These are phyloP conservation scores for Rubus parviflorus DNA, from an alignment of 306 rosid species.

Conservation along the genomic window DNA sequence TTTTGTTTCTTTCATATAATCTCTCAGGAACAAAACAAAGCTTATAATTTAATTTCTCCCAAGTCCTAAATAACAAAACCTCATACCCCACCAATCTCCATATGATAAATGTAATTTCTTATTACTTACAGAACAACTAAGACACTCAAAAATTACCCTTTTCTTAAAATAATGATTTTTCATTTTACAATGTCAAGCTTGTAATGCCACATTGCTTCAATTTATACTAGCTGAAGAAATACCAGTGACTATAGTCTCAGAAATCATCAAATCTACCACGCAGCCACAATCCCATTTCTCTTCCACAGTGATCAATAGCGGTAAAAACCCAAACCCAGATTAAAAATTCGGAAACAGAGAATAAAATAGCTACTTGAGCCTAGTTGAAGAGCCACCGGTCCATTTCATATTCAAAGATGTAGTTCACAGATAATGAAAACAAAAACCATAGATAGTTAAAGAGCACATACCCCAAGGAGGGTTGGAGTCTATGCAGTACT, in stretches of 20 bases:
- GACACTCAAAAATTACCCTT: background rate
- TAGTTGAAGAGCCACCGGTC: constrained; percentile 12
- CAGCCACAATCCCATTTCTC: background rate
- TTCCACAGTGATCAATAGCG: background rate
- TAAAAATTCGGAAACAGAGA: constrained; percentile 7
- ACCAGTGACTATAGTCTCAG: constrained; percentile 8
- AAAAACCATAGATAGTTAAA: background rate
- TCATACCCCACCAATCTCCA: constrained; percentile 30
- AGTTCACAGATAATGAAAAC: background rate
- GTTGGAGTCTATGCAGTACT: constrained; percentile 96
- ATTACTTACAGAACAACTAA: constrained; percentile 11
- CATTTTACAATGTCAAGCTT: constrained; percentile 11
- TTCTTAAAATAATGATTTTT: constrained; percentile 10
- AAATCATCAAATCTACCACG: background rate
- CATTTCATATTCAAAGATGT: constrained; percentile 18
- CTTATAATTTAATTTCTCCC: background rate
- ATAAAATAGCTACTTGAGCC: constrained; percentile 4
- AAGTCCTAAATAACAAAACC: constrained; percentile 2
- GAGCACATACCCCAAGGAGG: constrained; percentile 88
- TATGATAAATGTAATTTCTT: constrained; percentile 20
- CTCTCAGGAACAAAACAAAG: constrained; percentile 21
- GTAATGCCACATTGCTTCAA: constrained; percentile 25
- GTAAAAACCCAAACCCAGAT: background rate
- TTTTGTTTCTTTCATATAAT: background rate
- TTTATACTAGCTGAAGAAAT: background rate